Evolutionary conservation across 2,329 filamentous ascomycete genomes (phyloP), one percentile per base, ranked within the genome.

Genomic region (Ophiostoma himal-ulmi): DNA sequence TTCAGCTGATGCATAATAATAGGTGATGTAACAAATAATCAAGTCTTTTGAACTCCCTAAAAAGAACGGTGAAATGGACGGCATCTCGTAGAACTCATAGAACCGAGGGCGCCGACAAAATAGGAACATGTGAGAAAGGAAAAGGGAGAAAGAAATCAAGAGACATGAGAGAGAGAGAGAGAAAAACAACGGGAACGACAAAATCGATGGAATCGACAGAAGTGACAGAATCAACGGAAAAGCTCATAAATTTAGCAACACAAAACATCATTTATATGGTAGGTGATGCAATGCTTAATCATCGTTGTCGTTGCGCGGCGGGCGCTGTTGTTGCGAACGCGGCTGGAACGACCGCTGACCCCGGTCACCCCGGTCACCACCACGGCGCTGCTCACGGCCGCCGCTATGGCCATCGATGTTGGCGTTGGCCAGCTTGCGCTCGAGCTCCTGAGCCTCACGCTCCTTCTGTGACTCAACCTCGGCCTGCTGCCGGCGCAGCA

Each of bases 401-500:
- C 76, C 74, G 57, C 79, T 78, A 48, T 77, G 77, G 65, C 78
- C 76, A n/a, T 70, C 70, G 72, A 79, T 77, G 26, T 77, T 77
- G 20, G 77, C 76, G 66, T 71, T 71, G 72, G 71, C 73, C 54
- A 75, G 72, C 70, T 91, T 91, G 76, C 88, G 85, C 82, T 93
- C 91, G 34, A 88, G 80, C 79, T 91, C 89, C 79, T 88, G 88
- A 74, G 85, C 80, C 81, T 93, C 92, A 75, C 89, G 89, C 83
- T 96, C 93, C 82, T 88, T 89, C 80, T 92, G 88, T 69, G 88
- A 83, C 76, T 91, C 85, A 75, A 91, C 94, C 76, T 91, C 90
- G 81, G 89, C 85, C 84, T 96, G 90, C 83, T 96, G 92, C 78
- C 87, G 84, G 77, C 89, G 88, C 75, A 98, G 86, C 65, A 95